phyloP scores from a whole-genome alignment of 257 asterid genomes.

The Ocimum tenuiflorum region DNA sequence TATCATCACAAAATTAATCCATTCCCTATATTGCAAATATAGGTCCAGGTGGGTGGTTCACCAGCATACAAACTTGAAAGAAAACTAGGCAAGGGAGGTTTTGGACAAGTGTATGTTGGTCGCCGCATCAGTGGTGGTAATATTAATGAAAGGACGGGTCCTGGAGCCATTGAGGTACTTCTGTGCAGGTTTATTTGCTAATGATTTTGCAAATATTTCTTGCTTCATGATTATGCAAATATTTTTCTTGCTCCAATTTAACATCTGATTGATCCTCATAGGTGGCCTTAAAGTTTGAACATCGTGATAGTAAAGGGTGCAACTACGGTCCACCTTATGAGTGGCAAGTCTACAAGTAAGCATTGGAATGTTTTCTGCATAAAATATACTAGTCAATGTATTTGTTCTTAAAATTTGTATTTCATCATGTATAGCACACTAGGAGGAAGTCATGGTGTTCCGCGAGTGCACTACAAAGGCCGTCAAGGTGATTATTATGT shows the following conservation, averaged over 20 bases:
- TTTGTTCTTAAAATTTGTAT: constrained; percentile 1
- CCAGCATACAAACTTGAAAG: constrained; percentile 54
- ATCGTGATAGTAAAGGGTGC: constrained; percentile 79
- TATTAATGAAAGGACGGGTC: constrained; percentile 45
- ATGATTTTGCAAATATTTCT: not conserved
- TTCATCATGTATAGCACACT: constrained; percentile 45
- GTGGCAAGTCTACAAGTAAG: constrained; percentile 89
- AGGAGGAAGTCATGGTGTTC: constrained; percentile 87
- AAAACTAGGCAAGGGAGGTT: constrained; percentile 91
- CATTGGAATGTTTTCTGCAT: not conserved
- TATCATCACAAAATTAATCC: not conserved
- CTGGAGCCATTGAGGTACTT: constrained; percentile 57
- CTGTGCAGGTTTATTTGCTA: not conserved
- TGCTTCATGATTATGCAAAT: not conserved
- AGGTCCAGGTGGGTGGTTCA: constrained; percentile 89
- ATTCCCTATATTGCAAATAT: constrained; percentile 13
- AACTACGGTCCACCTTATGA: constrained; percentile 72
- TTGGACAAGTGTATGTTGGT: constrained; percentile 89
- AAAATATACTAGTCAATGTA: not conserved
- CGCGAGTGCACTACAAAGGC: constrained; percentile 83
- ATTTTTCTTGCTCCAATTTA: not conserved
- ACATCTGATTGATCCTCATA: constrained; percentile 22
- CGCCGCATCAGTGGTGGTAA: constrained; percentile 52
- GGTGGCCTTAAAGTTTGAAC: constrained; percentile 91
- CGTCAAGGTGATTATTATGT: constrained; percentile 67